A percentile compares a stretch with the other conserved stretches of the same genome.
phyloP scores from a whole-genome alignment of 1,284 basidiomycete genomes.

The Agaricales sp. region DNA sequence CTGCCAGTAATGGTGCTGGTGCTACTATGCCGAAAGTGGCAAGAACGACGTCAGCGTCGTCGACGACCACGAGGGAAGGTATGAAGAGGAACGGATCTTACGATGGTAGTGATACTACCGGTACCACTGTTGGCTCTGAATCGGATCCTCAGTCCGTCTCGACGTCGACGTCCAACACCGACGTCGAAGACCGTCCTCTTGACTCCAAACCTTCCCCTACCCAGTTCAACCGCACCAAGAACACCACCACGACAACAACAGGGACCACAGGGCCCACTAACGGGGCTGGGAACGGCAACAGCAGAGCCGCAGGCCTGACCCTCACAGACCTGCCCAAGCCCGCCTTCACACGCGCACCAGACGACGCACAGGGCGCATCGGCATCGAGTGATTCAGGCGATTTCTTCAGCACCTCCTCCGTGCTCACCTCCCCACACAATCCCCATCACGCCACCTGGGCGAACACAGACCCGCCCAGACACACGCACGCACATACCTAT shows the following conservation, averaged over 20 bases:
- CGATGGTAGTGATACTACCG: background rate
- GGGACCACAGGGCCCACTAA: background rate
- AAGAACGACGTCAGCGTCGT: too few species aligned
- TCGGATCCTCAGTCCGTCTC: background rate
- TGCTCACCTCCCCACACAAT: background rate
- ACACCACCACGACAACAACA: background rate
- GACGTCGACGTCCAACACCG: background rate
- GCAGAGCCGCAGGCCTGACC: background rate
- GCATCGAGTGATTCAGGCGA: background rate
- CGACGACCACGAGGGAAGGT: too few species aligned
- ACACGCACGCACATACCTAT: too few species aligned
- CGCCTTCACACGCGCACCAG: background rate
- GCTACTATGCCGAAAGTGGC: too few species aligned
- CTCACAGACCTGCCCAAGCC: background rate
- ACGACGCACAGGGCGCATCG: background rate
- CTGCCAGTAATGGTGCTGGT: background rate
- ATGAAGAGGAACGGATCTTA: too few species aligned
- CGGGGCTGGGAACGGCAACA: background rate
- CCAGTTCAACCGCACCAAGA: too few species aligned
- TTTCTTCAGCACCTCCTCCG: background rate
- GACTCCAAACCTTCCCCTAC: too few species aligned
- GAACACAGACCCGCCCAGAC: too few species aligned
- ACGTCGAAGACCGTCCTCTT: background rate
- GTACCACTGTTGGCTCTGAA: too few species aligned
- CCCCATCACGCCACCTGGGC: too few species aligned